Evolutionary conservation across 148 eudicot genomes (phyloP).

Genomic region (Silene conica): DNA sequence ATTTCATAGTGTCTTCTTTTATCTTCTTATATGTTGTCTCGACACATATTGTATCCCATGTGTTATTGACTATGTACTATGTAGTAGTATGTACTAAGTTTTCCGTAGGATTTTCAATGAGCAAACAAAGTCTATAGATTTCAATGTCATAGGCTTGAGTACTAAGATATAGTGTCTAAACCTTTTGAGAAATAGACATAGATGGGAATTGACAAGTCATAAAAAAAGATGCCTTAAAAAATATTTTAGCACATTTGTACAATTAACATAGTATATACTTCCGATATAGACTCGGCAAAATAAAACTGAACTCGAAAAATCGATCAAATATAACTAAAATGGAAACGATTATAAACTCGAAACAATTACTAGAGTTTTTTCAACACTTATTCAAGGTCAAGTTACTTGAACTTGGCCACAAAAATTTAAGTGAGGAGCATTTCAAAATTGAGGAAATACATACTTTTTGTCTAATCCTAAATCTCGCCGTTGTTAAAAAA

Average conservation of each 20-base stretch:
- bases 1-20: conserved; percentile 4
- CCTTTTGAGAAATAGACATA: conserved; percentile 11
- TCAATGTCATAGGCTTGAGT: conserved; percentile 6
- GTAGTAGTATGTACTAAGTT: conserved; percentile 20
- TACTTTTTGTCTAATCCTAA: no score
- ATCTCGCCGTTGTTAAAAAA: no score
- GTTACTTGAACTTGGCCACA: no score
- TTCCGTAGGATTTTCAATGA: conserved; percentile 24
- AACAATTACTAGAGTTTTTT: no score
- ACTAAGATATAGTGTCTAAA: conserved; percentile 16
- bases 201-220: conserved; percentile 8
- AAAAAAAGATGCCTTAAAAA: not conserved
- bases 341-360: no score
- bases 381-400: no score
- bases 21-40: not conserved
- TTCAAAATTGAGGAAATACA: no score
- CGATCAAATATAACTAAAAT: no score
- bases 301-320: no score
- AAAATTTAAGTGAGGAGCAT: no score
- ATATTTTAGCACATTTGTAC: not conserved
- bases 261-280: no score
- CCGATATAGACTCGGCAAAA: no score
- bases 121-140: conserved; percentile 17
- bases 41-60: conserved; percentile 9
- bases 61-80: not conserved